A percentile compares a stretch with the other conserved stretches of the same genome.
These are phyloP conservation scores for Leccinum pellstonianum DNA, from an alignment of 768 basidiomycete genomes.

Conservation along the genomic window DNA sequence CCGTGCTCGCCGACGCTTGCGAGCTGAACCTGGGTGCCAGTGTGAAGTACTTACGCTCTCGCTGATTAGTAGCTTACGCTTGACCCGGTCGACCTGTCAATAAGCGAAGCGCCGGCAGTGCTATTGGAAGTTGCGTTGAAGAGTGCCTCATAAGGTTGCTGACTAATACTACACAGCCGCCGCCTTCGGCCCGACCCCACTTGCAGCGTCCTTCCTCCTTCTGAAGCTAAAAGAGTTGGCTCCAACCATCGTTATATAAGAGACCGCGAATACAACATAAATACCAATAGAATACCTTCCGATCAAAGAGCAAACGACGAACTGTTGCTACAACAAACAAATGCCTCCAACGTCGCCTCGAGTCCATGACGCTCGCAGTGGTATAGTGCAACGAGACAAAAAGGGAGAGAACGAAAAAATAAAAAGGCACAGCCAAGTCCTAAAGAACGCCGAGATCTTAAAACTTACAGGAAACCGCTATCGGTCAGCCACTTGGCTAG, in stretches of 20 bases:
- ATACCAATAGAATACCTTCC: neutral
- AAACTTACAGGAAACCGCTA: conserved; percentile 36
- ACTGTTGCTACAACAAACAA: neutral
- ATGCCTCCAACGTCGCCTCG: neutral
- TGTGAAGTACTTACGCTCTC: no score
- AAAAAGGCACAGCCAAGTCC: neutral
- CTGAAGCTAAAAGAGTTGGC: no score
- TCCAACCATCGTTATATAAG: no score
- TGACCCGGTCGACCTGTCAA: neutral
- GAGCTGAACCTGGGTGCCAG: no score
- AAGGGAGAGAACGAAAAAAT: neutral
- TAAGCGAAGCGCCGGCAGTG: neutral
- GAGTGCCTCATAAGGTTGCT: no score
- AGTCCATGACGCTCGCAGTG: conserved; percentile 7
- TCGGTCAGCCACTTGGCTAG: conserved; percentile 41
- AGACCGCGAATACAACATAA: neutral
- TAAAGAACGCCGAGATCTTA: neutral
- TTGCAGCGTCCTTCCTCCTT: no score
- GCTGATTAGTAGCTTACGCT: no score
- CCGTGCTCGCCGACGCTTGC: no score
- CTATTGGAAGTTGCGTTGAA: no score
- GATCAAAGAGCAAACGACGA: neutral
- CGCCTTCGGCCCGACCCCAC: no score
- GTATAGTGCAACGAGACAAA: conserved; percentile 6
- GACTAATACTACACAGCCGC: no score